phyloP scores from a whole-genome alignment of 352 stramenopile genomes.

The Pythium insidiosum region DNA sequence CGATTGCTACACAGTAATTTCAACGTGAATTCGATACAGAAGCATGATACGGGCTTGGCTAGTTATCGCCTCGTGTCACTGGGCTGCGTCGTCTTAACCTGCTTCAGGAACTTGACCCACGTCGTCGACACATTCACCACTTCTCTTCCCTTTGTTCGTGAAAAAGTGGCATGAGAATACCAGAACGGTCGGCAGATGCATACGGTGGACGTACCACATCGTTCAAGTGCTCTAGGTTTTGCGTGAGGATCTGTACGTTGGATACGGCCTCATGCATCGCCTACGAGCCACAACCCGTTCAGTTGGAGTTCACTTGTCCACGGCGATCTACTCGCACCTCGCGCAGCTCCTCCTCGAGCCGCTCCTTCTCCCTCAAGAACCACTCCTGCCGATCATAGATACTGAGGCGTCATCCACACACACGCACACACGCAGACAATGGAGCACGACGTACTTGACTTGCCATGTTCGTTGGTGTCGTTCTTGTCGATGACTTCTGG shows the following conservation, averaged over 20 bases:
- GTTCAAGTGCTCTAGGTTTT: constrained; percentile 77
- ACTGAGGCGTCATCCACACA: neutral
- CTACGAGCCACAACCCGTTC: constrained; percentile 22
- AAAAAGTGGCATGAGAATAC: neutral
- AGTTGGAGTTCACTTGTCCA: too few species aligned
- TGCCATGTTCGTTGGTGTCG: too few species aligned
- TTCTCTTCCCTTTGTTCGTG: constrained; percentile 46
- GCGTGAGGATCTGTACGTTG: constrained; percentile 76
- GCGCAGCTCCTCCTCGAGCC: constrained; percentile 59
- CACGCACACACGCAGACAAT: constrained; percentile 4
- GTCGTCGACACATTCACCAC: constrained; percentile 63
- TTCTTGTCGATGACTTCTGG: too few species aligned
- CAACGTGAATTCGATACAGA: constrained; percentile 1
- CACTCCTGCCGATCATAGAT: constrained; percentile 50
- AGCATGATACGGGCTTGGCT: neutral
- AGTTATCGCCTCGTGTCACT: constrained; percentile 1
- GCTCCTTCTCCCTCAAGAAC: constrained; percentile 59
- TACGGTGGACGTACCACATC: constrained; percentile 42
- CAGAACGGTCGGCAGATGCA: neutral
- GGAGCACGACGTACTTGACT: too few species aligned
- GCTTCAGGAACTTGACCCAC: constrained; percentile 63
- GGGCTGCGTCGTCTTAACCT: constrained; percentile 26
- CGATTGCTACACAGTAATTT: constrained; percentile 12
- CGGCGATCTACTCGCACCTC: too few species aligned
- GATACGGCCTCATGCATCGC: constrained; percentile 73